A percentile compares a stretch with the other conserved stretches of the same genome.
Conservation (phyloP, 2,329 filamentous ascomycete genomes). For the Xylaria sp. region DNA sequence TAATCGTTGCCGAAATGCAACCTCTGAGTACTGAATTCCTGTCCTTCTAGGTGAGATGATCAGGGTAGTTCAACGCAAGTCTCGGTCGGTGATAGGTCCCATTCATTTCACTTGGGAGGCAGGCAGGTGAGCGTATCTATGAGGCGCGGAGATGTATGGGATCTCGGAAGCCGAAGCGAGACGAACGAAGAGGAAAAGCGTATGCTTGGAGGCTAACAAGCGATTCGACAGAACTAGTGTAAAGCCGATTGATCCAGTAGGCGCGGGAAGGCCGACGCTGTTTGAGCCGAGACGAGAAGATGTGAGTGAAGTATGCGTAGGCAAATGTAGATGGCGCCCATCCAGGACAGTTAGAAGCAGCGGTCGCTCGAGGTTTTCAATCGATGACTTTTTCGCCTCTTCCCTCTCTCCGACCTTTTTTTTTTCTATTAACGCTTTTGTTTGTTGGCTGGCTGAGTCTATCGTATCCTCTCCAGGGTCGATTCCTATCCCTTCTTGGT, state of each 20-base stretch:
- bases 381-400: constrained; percentile 1
- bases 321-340: background rate
- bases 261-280: constrained; percentile 10
- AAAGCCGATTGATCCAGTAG: constrained; percentile 14
- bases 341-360: background rate
- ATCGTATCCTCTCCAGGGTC: constrained; percentile 15
- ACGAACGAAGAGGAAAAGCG: constrained; percentile 5
- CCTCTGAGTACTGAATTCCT: background rate
- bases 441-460: constrained; percentile 18
- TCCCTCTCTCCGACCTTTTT: background rate
- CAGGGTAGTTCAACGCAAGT: background rate
- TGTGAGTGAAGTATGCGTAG: background rate
- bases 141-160: constrained; percentile 5
- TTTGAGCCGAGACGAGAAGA: constrained; percentile 7
- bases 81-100: background rate
- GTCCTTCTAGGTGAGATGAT: background rate
- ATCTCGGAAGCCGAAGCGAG: constrained; percentile 10
- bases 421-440: background rate
- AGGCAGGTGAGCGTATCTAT: background rate
- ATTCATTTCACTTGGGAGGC: background rate
- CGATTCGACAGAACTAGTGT: constrained; percentile 6
- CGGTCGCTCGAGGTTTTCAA: constrained; percentile 14
- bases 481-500: background rate
- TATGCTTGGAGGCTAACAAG: background rate
- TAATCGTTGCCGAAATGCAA: constrained; percentile 18